A percentile compares a stretch with the other conserved stretches of the same genome.
These are phyloP conservation scores for Chaetomiaceae sp. DNA, from an alignment of 2,329 filamentous ascomycete species.

Conservation along the genomic window DNA sequence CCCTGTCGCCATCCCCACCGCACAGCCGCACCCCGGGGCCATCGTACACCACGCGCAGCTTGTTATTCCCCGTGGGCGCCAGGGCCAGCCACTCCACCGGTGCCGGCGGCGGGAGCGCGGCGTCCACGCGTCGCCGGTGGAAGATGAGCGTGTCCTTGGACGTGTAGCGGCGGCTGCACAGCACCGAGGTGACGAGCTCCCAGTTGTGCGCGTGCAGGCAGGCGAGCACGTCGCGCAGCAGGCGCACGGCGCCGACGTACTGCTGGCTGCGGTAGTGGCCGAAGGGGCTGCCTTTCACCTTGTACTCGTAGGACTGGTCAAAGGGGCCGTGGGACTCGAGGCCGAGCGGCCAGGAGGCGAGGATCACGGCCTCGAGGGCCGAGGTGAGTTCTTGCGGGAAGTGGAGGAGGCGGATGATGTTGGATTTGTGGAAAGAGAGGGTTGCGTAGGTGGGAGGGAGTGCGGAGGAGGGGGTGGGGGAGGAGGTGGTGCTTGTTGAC, in stretches of 20 bases:
- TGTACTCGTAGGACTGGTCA: conserved; percentile 20
- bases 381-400: conserved; percentile 19
- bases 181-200: conserved; percentile 14
- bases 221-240: conserved; percentile 22
- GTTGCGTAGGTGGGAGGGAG: conserved; percentile 12
- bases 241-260: conserved; percentile 16
- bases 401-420: conserved; percentile 23
- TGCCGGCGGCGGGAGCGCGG: neutral
- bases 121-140: too few relatives aligned
- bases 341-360: conserved; percentile 21
- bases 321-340: conserved; percentile 15
- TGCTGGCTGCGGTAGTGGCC: conserved; percentile 12
- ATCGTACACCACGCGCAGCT: conserved; percentile 17
- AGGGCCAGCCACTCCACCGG: conserved; percentile 18
- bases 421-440: conserved; percentile 22
- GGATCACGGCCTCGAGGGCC: conserved; percentile 17
- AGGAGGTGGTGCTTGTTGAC: neutral
- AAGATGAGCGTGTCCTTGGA: conserved; percentile 23
- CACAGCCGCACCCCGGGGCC: neutral
- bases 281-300: conserved; percentile 20
- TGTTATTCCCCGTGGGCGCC: conserved; percentile 3
- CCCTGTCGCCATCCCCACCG: too few relatives aligned
- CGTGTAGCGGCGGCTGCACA: conserved; percentile 13
- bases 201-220: conserved; percentile 19
- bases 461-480: neutral